Evolutionary conservation across 805 yeast species (phyloP).

Genomic region (Metschnikowia shivogae): DNA sequence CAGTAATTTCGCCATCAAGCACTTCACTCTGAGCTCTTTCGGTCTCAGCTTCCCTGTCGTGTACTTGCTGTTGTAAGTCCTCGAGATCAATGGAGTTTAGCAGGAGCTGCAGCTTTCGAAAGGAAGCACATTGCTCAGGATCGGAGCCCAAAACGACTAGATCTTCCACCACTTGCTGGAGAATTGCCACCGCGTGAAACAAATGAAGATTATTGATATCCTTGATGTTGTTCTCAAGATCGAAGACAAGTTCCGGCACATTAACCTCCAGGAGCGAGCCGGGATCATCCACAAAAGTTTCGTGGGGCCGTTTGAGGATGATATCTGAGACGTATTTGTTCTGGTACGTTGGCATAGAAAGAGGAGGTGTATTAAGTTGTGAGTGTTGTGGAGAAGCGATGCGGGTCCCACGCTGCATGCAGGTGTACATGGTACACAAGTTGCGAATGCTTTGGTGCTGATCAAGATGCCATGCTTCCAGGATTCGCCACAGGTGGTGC

Average conservation of each 20-base stretch:
- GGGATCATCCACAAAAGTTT: constrained; percentile 42
- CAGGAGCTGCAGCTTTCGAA: constrained; percentile 25
- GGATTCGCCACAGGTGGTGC: too few relatives aligned
- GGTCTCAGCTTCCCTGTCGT: neutral
- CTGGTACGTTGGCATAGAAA: constrained; percentile 5
- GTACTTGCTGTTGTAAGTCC: neutral
- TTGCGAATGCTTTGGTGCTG: too few relatives aligned
- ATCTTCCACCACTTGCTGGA: constrained; percentile 28
- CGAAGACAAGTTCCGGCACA: constrained; percentile 33
- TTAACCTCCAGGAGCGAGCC: constrained; percentile 28
- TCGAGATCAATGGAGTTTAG: constrained; percentile 17
- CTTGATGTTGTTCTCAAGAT: constrained; percentile 27
- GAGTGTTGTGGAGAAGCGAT: neutral
- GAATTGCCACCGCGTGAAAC: constrained; percentile 32
- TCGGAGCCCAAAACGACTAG: constrained; percentile 28
- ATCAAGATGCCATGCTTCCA: too few relatives aligned
- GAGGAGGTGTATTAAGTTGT: neutral
- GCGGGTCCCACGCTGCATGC: neutral
- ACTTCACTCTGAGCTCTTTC: neutral
- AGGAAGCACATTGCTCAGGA: constrained; percentile 21
- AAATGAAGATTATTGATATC: constrained; percentile 33
- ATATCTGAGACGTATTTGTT: constrained; percentile 25
- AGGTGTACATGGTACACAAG: neutral
- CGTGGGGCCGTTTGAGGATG: constrained; percentile 34
- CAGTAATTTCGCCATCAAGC: neutral